Evolutionary conservation across 1,139 yeast genomes (phyloP).

Genomic region (Pneumocystis canis): DNA sequence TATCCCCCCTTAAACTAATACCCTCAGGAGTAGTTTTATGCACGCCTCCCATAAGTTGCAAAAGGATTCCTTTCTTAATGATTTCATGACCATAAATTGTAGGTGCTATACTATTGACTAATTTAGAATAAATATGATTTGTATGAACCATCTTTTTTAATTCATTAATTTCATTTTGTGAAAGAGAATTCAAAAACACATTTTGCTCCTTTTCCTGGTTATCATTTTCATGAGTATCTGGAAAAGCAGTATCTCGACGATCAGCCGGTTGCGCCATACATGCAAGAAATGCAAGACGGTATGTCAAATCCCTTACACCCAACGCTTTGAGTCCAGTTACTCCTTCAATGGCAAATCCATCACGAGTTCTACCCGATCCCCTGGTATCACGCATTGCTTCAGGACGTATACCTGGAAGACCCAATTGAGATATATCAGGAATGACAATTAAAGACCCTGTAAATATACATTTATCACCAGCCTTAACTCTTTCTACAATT

Average conservation of each 20-base stretch:
- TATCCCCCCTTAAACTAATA: slow-evolving; percentile 89
- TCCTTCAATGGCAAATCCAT: slow-evolving; percentile 50
- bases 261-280: slow-evolving; percentile 51
- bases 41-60: slow-evolving; percentile 89
- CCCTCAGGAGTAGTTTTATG: slow-evolving; percentile 92
- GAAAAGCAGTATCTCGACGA: slow-evolving; percentile 22
- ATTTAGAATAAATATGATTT: slow-evolving; percentile 66
- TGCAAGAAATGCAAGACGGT: slow-evolving; percentile 80
- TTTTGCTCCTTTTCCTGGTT: slow-evolving; percentile 50
- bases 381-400: slow-evolving; percentile 59
- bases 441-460: slow-evolving; percentile 93
- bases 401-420: slow-evolving; percentile 93
- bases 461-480: slow-evolving; percentile 91
- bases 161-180: slow-evolving; percentile 71
- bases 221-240: slow-evolving; percentile 35
- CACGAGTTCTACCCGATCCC: slow-evolving; percentile 43
- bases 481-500: slow-evolving; percentile 89
- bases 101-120: slow-evolving; percentile 86
- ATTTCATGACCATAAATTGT: slow-evolving; percentile 95
- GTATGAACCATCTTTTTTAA: slow-evolving; percentile 84
- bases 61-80: slow-evolving; percentile 76
- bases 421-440: slow-evolving; percentile 88
- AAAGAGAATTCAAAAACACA: slow-evolving; percentile 59
- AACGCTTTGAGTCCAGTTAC: slow-evolving; percentile 71
- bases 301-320: slow-evolving; percentile 90